Conservation (phyloP, 495 filamentous ascomycete genomes). For the Cercophora newfieldiana region DNA sequence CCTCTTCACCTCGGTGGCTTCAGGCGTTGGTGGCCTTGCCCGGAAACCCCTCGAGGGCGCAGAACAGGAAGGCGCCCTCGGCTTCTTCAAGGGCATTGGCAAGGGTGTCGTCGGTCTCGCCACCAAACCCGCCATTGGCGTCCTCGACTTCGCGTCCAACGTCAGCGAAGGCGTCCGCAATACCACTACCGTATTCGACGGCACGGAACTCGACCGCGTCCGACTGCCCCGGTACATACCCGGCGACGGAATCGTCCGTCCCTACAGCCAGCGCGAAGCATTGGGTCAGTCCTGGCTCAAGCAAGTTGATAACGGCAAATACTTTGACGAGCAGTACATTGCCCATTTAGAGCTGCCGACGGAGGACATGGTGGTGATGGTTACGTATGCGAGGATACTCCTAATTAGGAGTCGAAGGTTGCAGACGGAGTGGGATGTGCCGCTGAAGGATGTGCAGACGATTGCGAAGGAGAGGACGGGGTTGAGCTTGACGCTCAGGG, state of each 20-base stretch:
- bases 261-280: constrained; percentile 93
- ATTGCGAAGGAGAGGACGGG: constrained; percentile 96
- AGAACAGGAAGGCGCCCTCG: constrained; percentile 88
- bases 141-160: constrained; percentile 95
- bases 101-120: constrained; percentile 90
- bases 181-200: constrained; percentile 97
- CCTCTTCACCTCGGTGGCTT: constrained; percentile 87
- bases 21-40: constrained; percentile 88
- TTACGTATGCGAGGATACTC: constrained; percentile 91
- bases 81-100: constrained; percentile 96
- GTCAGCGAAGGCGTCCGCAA: constrained; percentile 96
- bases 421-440: constrained; percentile 90
- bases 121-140: constrained; percentile 95
- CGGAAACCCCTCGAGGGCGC: constrained; percentile 93
- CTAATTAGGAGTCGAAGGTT: constrained; percentile 82
- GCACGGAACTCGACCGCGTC: constrained; percentile 89
- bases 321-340: constrained; percentile 96
- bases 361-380: constrained; percentile 90
- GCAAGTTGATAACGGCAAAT: constrained; percentile 93
- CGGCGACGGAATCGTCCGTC: constrained; percentile 87
- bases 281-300: constrained; percentile 99
- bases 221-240: constrained; percentile 89
- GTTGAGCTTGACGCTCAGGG: constrained; percentile 82
- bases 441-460: constrained; percentile 92
- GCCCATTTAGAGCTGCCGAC: constrained; percentile 89